A percentile compares a stretch with the other conserved stretches of the same genome.
These are phyloP conservation scores for Cystoderma amianthinum DNA, from an alignment of 768 basidiomycete genomes.

Conservation along the genomic window DNA sequence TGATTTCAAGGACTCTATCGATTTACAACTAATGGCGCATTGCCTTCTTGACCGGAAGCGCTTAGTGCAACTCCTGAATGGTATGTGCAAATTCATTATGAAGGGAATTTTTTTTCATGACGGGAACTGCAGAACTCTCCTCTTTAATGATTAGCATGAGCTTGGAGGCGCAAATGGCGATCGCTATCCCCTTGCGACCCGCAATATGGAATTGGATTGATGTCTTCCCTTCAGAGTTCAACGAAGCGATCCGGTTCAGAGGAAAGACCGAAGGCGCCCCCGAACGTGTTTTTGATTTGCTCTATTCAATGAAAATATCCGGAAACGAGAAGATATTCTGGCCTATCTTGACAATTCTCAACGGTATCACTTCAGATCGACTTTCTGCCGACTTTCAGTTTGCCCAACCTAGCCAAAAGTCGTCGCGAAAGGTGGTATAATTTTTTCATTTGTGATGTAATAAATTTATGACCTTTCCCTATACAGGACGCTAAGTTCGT, in stretches of 20 bases:
- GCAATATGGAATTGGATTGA: constrained; percentile 93
- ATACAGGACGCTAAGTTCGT: constrained; percentile 49
- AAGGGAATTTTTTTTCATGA: neutral
- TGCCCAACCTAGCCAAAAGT: constrained; percentile 20
- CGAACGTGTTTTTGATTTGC: constrained; percentile 80
- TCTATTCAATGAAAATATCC: constrained; percentile 43
- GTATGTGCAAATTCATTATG: constrained; percentile 23
- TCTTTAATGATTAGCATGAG: constrained; percentile 81
- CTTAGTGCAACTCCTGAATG: constrained; percentile 65
- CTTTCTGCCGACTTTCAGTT: constrained; percentile 50
- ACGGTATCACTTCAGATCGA: constrained; percentile 71
- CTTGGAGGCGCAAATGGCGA: constrained; percentile 60
- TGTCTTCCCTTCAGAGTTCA: constrained; percentile 70
- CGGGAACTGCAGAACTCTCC: constrained; percentile 51
- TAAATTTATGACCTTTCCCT: constrained; percentile 4
- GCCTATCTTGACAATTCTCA: constrained; percentile 73
- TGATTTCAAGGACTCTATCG: constrained; percentile 53
- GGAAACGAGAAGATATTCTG: constrained; percentile 56
- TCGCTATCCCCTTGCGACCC: constrained; percentile 65
- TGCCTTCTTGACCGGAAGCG: constrained; percentile 65
- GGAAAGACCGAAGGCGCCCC: constrained; percentile 73
- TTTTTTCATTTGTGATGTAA: neutral
- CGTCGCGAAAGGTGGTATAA: constrained; percentile 27
- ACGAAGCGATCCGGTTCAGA: constrained; percentile 56
- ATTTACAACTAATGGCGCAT: constrained; percentile 74